phyloP scores from a whole-genome alignment of 2,329 filamentous ascomycete genomes.

The Fusarium sp. region DNA sequence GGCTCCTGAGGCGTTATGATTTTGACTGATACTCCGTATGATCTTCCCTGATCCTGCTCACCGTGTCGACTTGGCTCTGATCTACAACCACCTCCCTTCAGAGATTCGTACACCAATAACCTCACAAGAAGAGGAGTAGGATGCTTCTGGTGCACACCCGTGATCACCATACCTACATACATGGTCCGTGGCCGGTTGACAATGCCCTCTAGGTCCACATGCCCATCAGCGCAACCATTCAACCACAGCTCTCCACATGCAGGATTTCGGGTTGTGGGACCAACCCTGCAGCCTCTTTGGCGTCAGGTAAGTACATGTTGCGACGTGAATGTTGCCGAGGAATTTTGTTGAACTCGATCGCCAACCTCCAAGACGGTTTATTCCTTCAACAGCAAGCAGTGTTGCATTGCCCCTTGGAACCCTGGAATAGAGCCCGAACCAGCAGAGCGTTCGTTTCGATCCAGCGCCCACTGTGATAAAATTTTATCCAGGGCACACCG shows the following conservation, averaged over 20 bases:
- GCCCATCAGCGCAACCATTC: constrained; percentile 34
- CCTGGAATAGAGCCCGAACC: constrained; percentile 8
- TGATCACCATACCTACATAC: constrained; percentile 34
- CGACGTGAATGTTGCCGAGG: constrained; percentile 9
- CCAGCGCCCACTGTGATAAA: background rate
- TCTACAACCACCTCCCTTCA: constrained; percentile 23
- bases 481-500: constrained; percentile 25
- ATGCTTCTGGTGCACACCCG: constrained; percentile 30
- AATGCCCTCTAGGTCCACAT: constrained; percentile 44
- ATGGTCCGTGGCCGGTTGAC: constrained; percentile 35
- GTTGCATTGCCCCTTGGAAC: constrained; percentile 27
- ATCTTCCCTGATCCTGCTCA: background rate
- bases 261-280: constrained; percentile 40
- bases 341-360: constrained; percentile 18
- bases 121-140: constrained; percentile 1
- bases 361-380: constrained; percentile 15
- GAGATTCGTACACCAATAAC: constrained; percentile 2
- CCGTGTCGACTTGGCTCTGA: constrained; percentile 11
- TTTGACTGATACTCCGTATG: background rate
- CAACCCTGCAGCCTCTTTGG: constrained; percentile 35
- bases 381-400: constrained; percentile 16
- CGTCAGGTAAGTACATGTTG: background rate
- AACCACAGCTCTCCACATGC: constrained; percentile 4
- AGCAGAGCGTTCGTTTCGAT: constrained; percentile 10
- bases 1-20: constrained; percentile 19